These are phyloP conservation scores for Aureobasidium sp. DNA, from an alignment of 2,329 filamentous ascomycete genomes.

Conservation along the genomic window DNA sequence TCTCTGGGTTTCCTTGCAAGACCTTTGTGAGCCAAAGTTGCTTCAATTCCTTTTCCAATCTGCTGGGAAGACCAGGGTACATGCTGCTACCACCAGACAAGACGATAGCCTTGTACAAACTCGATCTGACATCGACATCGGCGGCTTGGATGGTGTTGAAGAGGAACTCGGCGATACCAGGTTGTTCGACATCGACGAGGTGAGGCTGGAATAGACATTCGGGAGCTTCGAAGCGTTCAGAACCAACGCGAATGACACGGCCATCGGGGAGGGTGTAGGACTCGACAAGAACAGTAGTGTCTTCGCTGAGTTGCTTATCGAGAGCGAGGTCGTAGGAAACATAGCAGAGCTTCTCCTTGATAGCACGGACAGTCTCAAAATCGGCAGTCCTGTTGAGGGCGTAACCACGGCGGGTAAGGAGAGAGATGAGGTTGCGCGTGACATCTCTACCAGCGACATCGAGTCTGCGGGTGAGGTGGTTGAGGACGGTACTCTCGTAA, in stretches of 20 bases:
- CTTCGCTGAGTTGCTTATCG: conserved; percentile 91
- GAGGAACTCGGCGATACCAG: conserved; percentile 90
- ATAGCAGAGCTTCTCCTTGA: conserved; percentile 99
- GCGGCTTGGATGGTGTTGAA: conserved; percentile 98
- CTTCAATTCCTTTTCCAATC: conserved; percentile 97
- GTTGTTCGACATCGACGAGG: conserved; percentile 93
- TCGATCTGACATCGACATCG: conserved; percentile 89
- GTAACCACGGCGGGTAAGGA: conserved; percentile 88
- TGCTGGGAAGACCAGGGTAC: conserved; percentile 92
- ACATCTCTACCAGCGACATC: conserved; percentile 96
- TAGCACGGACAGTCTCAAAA: conserved; percentile 97
- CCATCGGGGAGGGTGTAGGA: conserved; percentile 96
- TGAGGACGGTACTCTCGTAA: conserved; percentile 95
- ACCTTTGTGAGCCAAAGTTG: conserved; percentile 95
- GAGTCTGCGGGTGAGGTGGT: conserved; percentile 87
- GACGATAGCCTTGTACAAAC: conserved; percentile 94
- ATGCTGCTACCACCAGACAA: conserved; percentile 96
- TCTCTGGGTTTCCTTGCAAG: conserved; percentile 82
- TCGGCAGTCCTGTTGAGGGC: conserved; percentile 96
- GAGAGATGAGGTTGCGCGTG: conserved; percentile 94
- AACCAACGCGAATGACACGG: conserved; percentile 90
- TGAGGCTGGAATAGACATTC: conserved; percentile 99
- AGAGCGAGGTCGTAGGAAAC: conserved; percentile 96
- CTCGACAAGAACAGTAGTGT: conserved; percentile 94
- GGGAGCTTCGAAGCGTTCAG: conserved; percentile 94